Evolutionary conservation across 805 yeast species (phyloP).

Genomic region (Nakazawaea wickerhamii): DNA sequence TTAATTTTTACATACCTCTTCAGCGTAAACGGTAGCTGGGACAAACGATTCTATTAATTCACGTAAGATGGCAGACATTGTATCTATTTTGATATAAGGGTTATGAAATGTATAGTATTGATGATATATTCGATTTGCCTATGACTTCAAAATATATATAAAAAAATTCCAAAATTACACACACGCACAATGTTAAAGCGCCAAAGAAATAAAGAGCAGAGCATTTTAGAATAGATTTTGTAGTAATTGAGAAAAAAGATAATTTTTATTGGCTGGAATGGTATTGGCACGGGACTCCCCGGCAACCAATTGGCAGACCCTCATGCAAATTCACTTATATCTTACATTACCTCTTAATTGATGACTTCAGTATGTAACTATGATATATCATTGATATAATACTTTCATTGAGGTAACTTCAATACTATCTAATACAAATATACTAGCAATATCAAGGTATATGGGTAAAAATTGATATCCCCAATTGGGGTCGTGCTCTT

Average conservation of each 20-base stretch:
- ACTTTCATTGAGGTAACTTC: too few species aligned
- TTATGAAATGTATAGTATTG: not conserved
- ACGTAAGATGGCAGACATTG: conserved; percentile 41
- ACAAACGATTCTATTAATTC: conserved; percentile 76
- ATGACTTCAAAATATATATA: not conserved
- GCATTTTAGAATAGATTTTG: not conserved
- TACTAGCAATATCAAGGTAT: too few species aligned
- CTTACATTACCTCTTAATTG: too few species aligned
- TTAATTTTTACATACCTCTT: conserved; percentile 35
- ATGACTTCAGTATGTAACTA: too few species aligned
- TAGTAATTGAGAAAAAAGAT: conserved; percentile 17
- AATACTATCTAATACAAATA: too few species aligned
- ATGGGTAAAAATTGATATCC: too few species aligned
- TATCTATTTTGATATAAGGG: conserved; percentile 1
- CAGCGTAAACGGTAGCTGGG: conserved; percentile 83
- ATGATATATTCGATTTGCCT: not conserved
- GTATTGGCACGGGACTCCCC: conserved; percentile 9
- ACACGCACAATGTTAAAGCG: not conserved
- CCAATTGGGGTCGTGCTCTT: too few species aligned
- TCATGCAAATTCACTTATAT: too few species aligned
- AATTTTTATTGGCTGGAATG: conserved; percentile 20
- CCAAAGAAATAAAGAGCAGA: not conserved
- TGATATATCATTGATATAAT: too few species aligned
- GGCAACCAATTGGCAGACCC: not conserved
- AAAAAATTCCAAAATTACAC: not conserved